Base-by-base conservation (phyloP, 495 filamentous ascomycete species). In the Penicillium fimorum region DNA sequence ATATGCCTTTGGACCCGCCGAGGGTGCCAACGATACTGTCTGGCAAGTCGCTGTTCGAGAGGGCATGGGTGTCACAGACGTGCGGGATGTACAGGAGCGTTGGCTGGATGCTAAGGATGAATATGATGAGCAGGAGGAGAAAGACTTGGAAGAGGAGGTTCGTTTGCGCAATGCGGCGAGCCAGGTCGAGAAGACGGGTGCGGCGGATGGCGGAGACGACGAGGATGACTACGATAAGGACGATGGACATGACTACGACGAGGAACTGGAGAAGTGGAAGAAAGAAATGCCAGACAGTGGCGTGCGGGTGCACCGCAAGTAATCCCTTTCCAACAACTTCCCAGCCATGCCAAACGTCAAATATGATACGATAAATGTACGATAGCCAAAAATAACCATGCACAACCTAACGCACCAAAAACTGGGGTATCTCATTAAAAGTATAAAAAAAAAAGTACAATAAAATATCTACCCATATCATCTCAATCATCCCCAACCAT, bases 41-140 rank as follows among this genome's bases (percentile, higher is more conserved):
- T 98, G 94, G 94, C 88, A 94, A 66, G 83, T 97, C 43, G 91
- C 94, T 1, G 92, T 97, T 80, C 84, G 92, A 20, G 91, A 96
- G 57, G 91, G 91, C 27, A 76, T 85, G 54, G 85, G 87, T 15
- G 77, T 83, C 55, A 85, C 92, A 83, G 90, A 94, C 68, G 82
- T 89, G 3, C 76, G 82, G 45, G 94, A 98, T 72, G 84, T 97
- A 59, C 92, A 98, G 70, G 94, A 98, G 73, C 76, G 94, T 63
- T 98, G 94, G 94, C 66, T 98, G 10, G 92, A 96, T 72, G 76
- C 84, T 32, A 92, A 90, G 66, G 94, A 96, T 12, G 89, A 84
- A 59, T 91, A 89, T 67, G 94, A 98, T 72, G 89, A 89, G 50
- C 65, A 80, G 53, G 94, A 98, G 75, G 69, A 80, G 64, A 79